Base-by-base conservation (phyloP, 768 basidiomycete genomes). In the Panaeolus papilionaceus region DNA sequence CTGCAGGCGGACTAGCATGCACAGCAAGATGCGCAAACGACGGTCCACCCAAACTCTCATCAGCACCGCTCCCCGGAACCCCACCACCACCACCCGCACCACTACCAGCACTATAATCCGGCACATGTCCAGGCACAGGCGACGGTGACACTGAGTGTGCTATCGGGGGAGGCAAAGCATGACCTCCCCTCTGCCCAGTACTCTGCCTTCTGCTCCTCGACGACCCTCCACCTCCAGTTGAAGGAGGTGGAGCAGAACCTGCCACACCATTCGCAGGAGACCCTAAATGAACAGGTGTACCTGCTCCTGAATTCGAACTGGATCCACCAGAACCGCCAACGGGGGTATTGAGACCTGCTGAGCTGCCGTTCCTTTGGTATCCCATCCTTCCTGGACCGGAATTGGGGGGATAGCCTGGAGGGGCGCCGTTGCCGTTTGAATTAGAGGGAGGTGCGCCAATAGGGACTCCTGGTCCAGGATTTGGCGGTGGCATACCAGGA, bases 241-340 rank as follows among this genome's bases (percentile, higher is more conserved):
- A 1, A 58, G 10, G 26, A 9, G 54, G 54, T 0, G 6, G 26
- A 16, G 5, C 54, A 12, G 26, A 3, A 16, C 14, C 6, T 28
- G 33, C 33, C 33, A 14, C 47, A 9, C 54, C 54, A 37, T 58
- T 58, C 28, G 54, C 54, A 58, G 54, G 54, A 58, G 54, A 58
- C 11, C 54, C 54, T 16, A 58, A 58, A 33, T 58, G 54, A 16
- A 33, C 54, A 33, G 54, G 54, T 37, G 54, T 58, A 58, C 54
- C 54, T 16, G 20, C 26, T 14, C 54, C 54, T 7, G 54, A 58
- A 58, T 37, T 58, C 12, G 54, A 58, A 12, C 54, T 58, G 47
- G 47, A 51, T 26, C 47, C 47, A 51, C 47, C 47, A 58, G 54
- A 58, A 37, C 54, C 54, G 14, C 54, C 54, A 58, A 16, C 16